Evolutionary conservation across 2,329 filamentous ascomycete genomes (phyloP).

Genomic region (Neofusicoccum sp.): DNA sequence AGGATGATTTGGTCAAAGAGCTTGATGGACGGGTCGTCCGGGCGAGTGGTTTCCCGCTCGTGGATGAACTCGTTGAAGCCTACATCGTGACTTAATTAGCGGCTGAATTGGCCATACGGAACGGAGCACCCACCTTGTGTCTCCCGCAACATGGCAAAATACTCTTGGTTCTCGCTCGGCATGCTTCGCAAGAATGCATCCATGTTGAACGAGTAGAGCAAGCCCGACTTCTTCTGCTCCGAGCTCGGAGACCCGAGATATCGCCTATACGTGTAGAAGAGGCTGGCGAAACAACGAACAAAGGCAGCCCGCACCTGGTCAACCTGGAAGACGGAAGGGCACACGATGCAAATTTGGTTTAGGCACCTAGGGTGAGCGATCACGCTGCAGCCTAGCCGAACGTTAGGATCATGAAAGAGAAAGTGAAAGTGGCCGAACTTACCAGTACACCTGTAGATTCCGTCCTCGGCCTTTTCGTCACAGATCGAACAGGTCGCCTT

Average conservation of each 20-base stretch:
- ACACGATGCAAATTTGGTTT: constrained; percentile 63
- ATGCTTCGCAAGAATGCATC: constrained; percentile 67
- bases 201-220: constrained; percentile 67
- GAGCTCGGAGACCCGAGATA: constrained; percentile 61
- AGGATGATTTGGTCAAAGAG: constrained; percentile 85
- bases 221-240: constrained; percentile 64
- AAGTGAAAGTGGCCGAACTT: constrained; percentile 29
- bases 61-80: constrained; percentile 84
- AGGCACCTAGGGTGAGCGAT: constrained; percentile 62
- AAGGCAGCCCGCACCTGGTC: constrained; percentile 70
- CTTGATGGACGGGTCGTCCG: constrained; percentile 67
- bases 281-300: constrained; percentile 68
- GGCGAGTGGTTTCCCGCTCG: constrained; percentile 69
- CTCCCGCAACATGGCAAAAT: constrained; percentile 64
- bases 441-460: constrained; percentile 71
- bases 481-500: constrained; percentile 71
- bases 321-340: constrained; percentile 66
- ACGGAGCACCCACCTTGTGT: constrained; percentile 56
- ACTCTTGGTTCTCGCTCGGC: constrained; percentile 65
- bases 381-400: constrained; percentile 55
- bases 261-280: constrained; percentile 70
- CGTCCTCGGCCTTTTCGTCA: constrained; percentile 73
- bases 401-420: neutral
- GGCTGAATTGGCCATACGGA: neutral
- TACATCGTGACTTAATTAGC: constrained; percentile 29